Evolutionary conservation across 306 rosid genomes (phyloP).

Genomic region (Purshia tridentata): DNA sequence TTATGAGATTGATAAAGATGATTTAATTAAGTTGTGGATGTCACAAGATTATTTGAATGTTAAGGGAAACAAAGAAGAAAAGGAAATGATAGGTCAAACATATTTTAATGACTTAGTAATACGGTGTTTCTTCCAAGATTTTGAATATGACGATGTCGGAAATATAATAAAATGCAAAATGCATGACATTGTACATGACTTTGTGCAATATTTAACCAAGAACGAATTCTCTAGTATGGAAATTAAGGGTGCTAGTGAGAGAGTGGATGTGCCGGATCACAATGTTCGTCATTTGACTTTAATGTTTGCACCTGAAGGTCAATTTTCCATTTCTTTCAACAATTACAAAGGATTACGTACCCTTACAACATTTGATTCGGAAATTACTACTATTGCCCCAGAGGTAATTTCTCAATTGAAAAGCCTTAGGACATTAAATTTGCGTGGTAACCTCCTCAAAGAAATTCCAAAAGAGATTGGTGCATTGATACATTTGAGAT

Average conservation of each 20-base stretch:
- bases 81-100: neutral
- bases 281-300: neutral
- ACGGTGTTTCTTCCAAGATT: slow-evolving; percentile 1
- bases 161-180: neutral
- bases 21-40: neutral
- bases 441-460: accelerated
- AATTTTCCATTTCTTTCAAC: accelerated
- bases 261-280: too few relatives aligned
- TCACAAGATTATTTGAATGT: neutral
- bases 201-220: neutral
- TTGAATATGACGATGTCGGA: neutral
- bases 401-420: neutral
- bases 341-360: neutral
- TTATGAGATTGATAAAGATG: neutral
- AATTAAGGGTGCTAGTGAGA: neutral
- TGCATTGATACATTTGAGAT: neutral
- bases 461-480: neutral
- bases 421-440: neutral
- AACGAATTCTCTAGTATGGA: neutral
- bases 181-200: slow-evolving; percentile 2
- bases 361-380: neutral
- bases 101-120: neutral
- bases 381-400: too few relatives aligned
- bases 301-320: too few relatives aligned
- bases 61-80: neutral